Evolutionary conservation across 2,329 filamentous ascomycete genomes (phyloP).

Genomic region (Xylaria sp.): DNA sequence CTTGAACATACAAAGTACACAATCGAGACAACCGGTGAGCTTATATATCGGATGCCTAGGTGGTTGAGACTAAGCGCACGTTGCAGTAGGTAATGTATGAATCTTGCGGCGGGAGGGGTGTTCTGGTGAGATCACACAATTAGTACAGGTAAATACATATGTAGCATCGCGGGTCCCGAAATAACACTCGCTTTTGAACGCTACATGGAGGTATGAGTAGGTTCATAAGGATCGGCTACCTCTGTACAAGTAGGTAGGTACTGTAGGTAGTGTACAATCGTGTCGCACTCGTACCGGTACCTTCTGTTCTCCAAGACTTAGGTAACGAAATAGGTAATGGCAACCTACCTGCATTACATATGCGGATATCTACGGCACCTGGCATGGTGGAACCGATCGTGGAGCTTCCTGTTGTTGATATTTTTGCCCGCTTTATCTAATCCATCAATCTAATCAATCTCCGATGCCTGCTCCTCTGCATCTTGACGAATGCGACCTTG

Average conservation of each 20-base stretch:
- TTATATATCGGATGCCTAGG: too few relatives aligned
- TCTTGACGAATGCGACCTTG: neutral
- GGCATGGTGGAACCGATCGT: slow-evolving; percentile 20
- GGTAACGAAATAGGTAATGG: neutral
- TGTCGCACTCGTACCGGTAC: neutral
- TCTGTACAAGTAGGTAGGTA: neutral
- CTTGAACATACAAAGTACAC: neutral
- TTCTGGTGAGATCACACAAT: too few relatives aligned
- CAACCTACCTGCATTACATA: slow-evolving; percentile 31
- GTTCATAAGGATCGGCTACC: neutral
- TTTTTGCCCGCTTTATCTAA: slow-evolving; percentile 43
- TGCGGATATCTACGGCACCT: slow-evolving; percentile 17
- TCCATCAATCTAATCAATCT: slow-evolving; percentile 48
- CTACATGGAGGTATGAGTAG: neutral
- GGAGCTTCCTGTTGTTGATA: slow-evolving; percentile 23
- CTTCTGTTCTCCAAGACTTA: slow-evolving; percentile 7
- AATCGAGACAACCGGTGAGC: too few relatives aligned
- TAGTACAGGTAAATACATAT: too few relatives aligned
- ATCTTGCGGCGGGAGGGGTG: too few relatives aligned
- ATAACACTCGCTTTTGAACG: neutral
- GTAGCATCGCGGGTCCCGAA: slow-evolving; percentile 1
- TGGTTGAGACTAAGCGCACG: too few relatives aligned
- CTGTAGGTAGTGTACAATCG: neutral
- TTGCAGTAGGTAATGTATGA: neutral
- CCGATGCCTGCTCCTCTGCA: slow-evolving; percentile 1